Evolutionary conservation across 2,329 filamentous ascomycete genomes (phyloP).

Genomic region (Verticillium nonalfalfae): DNA sequence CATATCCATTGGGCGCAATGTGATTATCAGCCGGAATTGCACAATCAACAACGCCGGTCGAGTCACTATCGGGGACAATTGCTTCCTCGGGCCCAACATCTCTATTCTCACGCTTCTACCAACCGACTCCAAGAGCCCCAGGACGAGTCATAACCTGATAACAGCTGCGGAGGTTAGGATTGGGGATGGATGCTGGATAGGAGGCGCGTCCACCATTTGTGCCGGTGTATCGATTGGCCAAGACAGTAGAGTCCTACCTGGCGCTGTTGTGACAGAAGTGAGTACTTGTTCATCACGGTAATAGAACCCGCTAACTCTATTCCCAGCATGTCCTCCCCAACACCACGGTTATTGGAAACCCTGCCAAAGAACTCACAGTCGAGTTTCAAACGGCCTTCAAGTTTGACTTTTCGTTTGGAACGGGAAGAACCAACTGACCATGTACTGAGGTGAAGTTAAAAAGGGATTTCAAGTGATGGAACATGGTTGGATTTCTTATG

Average conservation of each 20-base stretch:
- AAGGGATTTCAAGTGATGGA: no score
- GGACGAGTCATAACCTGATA: neutral
- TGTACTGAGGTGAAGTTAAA: no score
- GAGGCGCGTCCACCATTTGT: neutral
- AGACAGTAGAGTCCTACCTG: neutral
- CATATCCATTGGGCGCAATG: conserved; percentile 77
- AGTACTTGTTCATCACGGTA: neutral
- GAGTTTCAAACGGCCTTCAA: no score
- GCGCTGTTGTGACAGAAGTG: neutral
- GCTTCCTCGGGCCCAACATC: conserved; percentile 62
- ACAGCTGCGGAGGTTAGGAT: neutral
- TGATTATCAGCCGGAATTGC: conserved; percentile 76
- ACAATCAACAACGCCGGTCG: conserved; percentile 80
- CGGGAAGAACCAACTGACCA: no score
- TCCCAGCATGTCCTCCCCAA: neutral
- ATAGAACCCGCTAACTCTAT: neutral
- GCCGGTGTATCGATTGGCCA: neutral
- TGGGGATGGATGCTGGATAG: neutral
- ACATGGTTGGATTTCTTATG: no score
- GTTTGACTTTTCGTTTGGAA: no score
- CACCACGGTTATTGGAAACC: neutral
- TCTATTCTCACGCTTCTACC: neutral
- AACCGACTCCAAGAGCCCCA: neutral
- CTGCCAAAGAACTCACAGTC: neutral
- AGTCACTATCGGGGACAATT: conserved; percentile 74